Evolutionary conservation across 129 eudicot genomes (phyloP).

Genomic region (Centella asiatica): DNA sequence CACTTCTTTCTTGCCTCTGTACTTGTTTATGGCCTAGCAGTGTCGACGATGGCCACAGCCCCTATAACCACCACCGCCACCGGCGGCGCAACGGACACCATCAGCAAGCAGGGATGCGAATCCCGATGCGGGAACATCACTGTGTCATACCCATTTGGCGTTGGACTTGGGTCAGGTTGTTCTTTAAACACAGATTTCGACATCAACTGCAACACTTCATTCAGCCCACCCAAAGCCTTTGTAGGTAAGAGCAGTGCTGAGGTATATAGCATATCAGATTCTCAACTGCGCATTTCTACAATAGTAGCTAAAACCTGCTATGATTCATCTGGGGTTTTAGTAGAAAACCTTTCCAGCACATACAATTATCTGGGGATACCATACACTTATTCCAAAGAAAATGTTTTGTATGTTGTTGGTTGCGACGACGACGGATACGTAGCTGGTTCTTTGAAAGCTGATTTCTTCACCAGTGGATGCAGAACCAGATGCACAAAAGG

Average conservation of each 20-base stretch:
- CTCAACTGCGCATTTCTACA: constrained; percentile 19
- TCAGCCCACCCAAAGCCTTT: constrained; percentile 20
- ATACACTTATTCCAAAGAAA: constrained; percentile 30
- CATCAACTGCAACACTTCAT: constrained; percentile 5
- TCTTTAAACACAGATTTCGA: constrained; percentile 15
- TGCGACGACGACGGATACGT: constrained; percentile 34
- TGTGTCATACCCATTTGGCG: constrained; percentile 30
- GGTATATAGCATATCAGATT: constrained; percentile 13
- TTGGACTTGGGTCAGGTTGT: constrained; percentile 17
- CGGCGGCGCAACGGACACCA: neutral
- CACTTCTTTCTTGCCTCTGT: no score
- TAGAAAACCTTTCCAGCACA: neutral
- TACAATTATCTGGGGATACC: neutral
- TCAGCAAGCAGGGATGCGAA: constrained; percentile 12
- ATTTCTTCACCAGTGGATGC: constrained; percentile 31
- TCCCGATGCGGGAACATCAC: constrained; percentile 22
- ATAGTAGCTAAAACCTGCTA: constrained; percentile 18
- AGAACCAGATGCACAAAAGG: constrained; percentile 22
- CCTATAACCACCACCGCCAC: neutral
- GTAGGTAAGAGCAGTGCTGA: neutral
- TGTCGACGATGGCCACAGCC: no score
- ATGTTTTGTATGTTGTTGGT: constrained; percentile 37
- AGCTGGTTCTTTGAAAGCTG: neutral
- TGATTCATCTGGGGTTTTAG: neutral
- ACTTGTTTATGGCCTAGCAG: no score